A percentile compares a stretch with the other conserved stretches of the same genome.
These are phyloP conservation scores for Curvularia eragrostidis DNA, from an alignment of 2,329 filamentous ascomycete species.

Conservation along the genomic window DNA sequence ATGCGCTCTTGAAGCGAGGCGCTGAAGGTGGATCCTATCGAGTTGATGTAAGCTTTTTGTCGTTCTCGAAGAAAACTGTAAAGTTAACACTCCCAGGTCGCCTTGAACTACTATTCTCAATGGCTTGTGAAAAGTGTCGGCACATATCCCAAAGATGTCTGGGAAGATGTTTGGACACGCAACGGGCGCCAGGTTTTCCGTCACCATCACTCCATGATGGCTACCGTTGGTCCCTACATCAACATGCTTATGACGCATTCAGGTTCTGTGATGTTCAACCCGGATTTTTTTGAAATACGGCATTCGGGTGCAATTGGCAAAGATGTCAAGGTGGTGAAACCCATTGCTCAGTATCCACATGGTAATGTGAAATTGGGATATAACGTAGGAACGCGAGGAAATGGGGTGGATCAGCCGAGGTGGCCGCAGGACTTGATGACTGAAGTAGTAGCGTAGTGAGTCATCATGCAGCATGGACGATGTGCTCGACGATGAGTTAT, in stretches of 20 bases:
- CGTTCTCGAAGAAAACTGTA: neutral
- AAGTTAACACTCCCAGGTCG: constrained; percentile 26
- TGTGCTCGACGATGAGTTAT: neutral
- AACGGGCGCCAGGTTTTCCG: constrained; percentile 59
- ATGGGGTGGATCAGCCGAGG: constrained; percentile 57
- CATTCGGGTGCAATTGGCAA: constrained; percentile 49
- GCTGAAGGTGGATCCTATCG: constrained; percentile 51
- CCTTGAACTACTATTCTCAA: constrained; percentile 49
- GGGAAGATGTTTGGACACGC: constrained; percentile 57
- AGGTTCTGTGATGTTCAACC: constrained; percentile 52
- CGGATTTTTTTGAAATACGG: constrained; percentile 58
- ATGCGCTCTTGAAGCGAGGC: constrained; percentile 51
- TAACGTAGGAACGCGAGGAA: constrained; percentile 59
- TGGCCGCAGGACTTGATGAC: constrained; percentile 58
- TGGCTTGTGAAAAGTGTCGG: constrained; percentile 47
- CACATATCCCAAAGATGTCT: constrained; percentile 51
- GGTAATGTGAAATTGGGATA: constrained; percentile 49
- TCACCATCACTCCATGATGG: constrained; percentile 59
- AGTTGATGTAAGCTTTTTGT: constrained; percentile 49
- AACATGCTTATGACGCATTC: constrained; percentile 52
- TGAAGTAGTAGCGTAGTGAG: constrained; percentile 42
- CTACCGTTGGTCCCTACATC: constrained; percentile 52
- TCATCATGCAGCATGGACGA: neutral
- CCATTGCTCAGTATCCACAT: constrained; percentile 51
- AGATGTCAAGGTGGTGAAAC: constrained; percentile 53